phyloP scores from a whole-genome alignment of 805 yeast species.

The Wickerhamiella sorbophila region DNA sequence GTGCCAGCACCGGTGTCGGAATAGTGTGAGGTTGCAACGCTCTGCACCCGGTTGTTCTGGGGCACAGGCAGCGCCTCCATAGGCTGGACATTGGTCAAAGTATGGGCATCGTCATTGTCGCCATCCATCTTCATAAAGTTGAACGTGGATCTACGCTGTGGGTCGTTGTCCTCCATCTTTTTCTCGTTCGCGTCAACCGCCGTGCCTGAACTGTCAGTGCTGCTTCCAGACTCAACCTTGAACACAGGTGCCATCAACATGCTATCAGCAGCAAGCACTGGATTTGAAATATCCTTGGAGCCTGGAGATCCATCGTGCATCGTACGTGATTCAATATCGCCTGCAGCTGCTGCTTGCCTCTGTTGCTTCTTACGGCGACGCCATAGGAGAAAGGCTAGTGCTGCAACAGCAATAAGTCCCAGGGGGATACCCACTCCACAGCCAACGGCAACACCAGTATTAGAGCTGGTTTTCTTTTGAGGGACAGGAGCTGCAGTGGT shows the following conservation, averaged over 20 bases:
- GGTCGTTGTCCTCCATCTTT: conserved; percentile 22
- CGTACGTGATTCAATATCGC: conserved; percentile 7
- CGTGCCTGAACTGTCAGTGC: conserved; percentile 6
- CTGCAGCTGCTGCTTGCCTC: conserved; percentile 19
- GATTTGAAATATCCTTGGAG: conserved; percentile 13
- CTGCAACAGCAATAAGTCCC: conserved; percentile 34
- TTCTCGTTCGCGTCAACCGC: conserved; percentile 12
- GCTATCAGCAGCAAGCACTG: conserved; percentile 16
- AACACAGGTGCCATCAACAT: conserved; percentile 16
- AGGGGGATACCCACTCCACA: conserved; percentile 78
- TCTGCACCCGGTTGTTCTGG: background rate
- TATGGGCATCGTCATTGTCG: conserved; percentile 12
- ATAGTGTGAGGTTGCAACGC: background rate
- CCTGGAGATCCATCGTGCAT: conserved; percentile 1
- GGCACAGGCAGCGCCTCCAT: background rate
- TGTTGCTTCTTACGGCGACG: conserved; percentile 28
- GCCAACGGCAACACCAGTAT: conserved; percentile 58
- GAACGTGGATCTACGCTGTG: conserved; percentile 25
- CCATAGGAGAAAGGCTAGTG: conserved; percentile 35
- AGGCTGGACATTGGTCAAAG: background rate
- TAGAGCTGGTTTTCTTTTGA: conserved; percentile 5
- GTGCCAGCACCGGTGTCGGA: conserved; percentile 2
- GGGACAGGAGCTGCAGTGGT: conserved; percentile 16
- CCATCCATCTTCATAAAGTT: conserved; percentile 27
- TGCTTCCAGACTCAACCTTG: conserved; percentile 17